A percentile compares a stretch with the other conserved stretches of the same genome.
phyloP scores from a whole-genome alignment of 2,329 filamentous ascomycete species.

The Verruconis gallopava region DNA sequence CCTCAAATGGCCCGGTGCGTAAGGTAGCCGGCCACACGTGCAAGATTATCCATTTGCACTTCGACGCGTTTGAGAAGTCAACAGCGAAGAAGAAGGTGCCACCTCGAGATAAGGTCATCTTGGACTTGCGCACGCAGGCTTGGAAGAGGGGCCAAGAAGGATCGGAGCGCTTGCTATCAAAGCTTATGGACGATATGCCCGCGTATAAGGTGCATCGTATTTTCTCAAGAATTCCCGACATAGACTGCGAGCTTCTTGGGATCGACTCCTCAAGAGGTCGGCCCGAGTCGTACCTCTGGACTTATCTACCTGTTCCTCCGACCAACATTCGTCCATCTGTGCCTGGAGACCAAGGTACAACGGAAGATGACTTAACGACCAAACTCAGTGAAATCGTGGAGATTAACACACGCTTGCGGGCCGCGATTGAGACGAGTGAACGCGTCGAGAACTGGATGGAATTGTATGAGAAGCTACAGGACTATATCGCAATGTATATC shows the following conservation, averaged over 20 bases:
- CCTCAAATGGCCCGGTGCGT: conserved; percentile 80
- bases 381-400: conserved; percentile 96
- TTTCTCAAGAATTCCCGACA: conserved; percentile 73
- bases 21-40: conserved; percentile 72
- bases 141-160: conserved; percentile 60
- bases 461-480: conserved; percentile 93
- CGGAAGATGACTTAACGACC: conserved; percentile 90
- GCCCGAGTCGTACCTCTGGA: conserved; percentile 97
- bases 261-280: conserved; percentile 75
- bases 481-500: conserved; percentile 95
- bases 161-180: conserved; percentile 79
- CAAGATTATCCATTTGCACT: conserved; percentile 91
- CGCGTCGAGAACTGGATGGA: conserved; percentile 87
- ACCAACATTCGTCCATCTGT: conserved; percentile 92
- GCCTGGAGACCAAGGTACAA: conserved; percentile 82
- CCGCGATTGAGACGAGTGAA: conserved; percentile 70
- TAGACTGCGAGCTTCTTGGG: conserved; percentile 83
- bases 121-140: conserved; percentile 72
- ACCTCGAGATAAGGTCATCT: conserved; percentile 68
- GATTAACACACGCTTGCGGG: conserved; percentile 75
- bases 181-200: conserved; percentile 89
- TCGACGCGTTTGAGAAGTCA: conserved; percentile 74
- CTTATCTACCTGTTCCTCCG: conserved; percentile 84
- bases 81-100: conserved; percentile 73
- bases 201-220: conserved; percentile 79